Percentiles rank a stretch among this genome's conserved stretches.
Conservation (phyloP, 257 asterid genomes). For the Dorcoceras hygrometricum region DNA sequence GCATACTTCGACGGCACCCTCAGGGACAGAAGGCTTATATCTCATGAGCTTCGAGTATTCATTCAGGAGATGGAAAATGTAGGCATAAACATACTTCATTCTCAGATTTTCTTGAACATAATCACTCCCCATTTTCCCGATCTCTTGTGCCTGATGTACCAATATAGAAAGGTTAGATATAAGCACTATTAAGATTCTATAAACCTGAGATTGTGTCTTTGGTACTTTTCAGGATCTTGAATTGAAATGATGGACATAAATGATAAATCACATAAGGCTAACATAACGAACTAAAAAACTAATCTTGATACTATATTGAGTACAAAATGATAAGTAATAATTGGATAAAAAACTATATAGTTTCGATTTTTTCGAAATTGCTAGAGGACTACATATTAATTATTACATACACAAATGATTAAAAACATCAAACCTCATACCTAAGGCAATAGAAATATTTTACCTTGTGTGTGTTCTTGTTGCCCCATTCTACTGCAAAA, state of each 20-base stretch:
- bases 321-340: too few relatives aligned
- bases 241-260: too few relatives aligned
- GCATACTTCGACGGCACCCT: slow-evolving; percentile 61
- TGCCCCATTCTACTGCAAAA: slow-evolving; percentile 90
- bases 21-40: slow-evolving; percentile 61
- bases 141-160: slow-evolving; percentile 58
- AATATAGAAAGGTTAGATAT: not conserved
- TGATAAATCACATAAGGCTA: too few relatives aligned
- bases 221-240: not conserved
- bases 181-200: too few relatives aligned
- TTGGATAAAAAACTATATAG: too few relatives aligned
- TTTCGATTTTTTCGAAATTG: too few relatives aligned
- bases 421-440: too few relatives aligned
- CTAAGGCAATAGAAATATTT: too few relatives aligned
- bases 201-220: not conserved
- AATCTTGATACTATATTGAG: too few relatives aligned
- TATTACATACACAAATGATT: too few relatives aligned
- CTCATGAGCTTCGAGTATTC: slow-evolving; percentile 74
- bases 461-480: slow-evolving; percentile 59
- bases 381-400: too few relatives aligned
- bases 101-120: slow-evolving; percentile 57
- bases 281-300: too few relatives aligned
- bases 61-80: slow-evolving; percentile 60
- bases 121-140: slow-evolving; percentile 69
- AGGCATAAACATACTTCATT: slow-evolving; percentile 71